Percentiles rank a stretch among this genome's conserved stretches.
Conservation (phyloP, 1,139 yeast species). For the Lodderomyces orthopsilosis region DNA sequence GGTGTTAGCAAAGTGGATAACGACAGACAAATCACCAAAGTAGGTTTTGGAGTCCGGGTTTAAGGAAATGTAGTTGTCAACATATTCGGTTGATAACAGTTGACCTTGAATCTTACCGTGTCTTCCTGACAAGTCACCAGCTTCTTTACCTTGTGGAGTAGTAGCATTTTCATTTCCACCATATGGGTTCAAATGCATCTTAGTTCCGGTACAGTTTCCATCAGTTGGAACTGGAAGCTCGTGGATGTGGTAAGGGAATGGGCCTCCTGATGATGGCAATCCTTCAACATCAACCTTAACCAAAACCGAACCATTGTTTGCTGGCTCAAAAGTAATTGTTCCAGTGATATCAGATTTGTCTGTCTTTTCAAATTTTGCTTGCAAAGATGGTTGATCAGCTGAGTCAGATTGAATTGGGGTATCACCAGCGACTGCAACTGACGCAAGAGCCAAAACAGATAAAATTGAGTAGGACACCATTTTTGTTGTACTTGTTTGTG, state of each 20-base stretch:
- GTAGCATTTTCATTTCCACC: conserved; percentile 30
- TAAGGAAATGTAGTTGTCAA: conserved; percentile 40
- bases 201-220: conserved; percentile 42
- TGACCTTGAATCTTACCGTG: conserved; percentile 34
- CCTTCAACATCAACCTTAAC: conserved; percentile 31
- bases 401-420: conserved; percentile 23
- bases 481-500: background rate
- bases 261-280: conserved; percentile 39
- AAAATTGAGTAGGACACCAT: conserved; percentile 5
- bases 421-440: conserved; percentile 16
- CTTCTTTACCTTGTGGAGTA: conserved; percentile 26
- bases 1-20: conserved; percentile 33
- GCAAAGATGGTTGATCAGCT: conserved; percentile 16
- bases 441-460: conserved; percentile 14
- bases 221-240: conserved; percentile 35
- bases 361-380: conserved; percentile 16
- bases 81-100: conserved; percentile 21
- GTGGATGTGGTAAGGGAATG: conserved; percentile 45
- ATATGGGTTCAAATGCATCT: conserved; percentile 40
- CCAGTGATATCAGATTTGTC: conserved; percentile 20
- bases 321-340: conserved; percentile 29
- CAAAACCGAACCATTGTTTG: conserved; percentile 31
- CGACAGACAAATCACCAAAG: conserved; percentile 39
- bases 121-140: conserved; percentile 44
- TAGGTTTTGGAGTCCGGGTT: conserved; percentile 32